Conservation (phyloP, 1,139 yeast species). For the Meyerozyma athensensis region DNA sequence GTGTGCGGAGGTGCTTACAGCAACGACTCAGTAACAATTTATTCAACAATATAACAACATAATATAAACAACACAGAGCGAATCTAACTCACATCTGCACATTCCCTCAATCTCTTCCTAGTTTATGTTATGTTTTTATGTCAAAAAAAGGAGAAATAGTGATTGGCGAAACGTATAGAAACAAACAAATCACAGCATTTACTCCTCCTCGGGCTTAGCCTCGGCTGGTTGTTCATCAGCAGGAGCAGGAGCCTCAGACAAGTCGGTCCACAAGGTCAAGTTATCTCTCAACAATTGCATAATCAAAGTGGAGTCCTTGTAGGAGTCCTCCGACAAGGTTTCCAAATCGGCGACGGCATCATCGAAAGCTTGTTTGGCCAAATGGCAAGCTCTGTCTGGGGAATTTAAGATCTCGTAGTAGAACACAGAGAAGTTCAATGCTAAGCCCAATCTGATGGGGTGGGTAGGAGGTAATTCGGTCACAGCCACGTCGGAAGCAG, state of each 20-base stretch:
- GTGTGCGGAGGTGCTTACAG: background rate
- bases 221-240: constrained; percentile 37
- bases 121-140: constrained; percentile 2
- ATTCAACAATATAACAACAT: constrained; percentile 4
- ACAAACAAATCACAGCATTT: constrained; percentile 7
- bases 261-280: constrained; percentile 98
- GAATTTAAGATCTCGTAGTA: constrained; percentile 97
- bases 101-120: constrained; percentile 1
- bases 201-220: constrained; percentile 34
- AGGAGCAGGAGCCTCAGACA: constrained; percentile 79
- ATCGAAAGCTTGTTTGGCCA: constrained; percentile 98
- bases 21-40: background rate
- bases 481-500: constrained; percentile 95
- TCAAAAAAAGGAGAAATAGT: background rate
- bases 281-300: constrained; percentile 98
- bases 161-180: constrained; percentile 3
- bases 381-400: constrained; percentile 97
- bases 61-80: constrained; percentile 3
- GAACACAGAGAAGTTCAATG: constrained; percentile 95
- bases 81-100: constrained; percentile 1
- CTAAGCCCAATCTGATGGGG: constrained; percentile 97
- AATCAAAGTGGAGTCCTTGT: constrained; percentile 95
- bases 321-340: constrained; percentile 94
- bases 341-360: constrained; percentile 99
- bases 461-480: constrained; percentile 98